Base-by-base conservation (phyloP, 1,284 basidiomycete genomes). In the Cutaneotrichosporon cavernicola region DNA sequence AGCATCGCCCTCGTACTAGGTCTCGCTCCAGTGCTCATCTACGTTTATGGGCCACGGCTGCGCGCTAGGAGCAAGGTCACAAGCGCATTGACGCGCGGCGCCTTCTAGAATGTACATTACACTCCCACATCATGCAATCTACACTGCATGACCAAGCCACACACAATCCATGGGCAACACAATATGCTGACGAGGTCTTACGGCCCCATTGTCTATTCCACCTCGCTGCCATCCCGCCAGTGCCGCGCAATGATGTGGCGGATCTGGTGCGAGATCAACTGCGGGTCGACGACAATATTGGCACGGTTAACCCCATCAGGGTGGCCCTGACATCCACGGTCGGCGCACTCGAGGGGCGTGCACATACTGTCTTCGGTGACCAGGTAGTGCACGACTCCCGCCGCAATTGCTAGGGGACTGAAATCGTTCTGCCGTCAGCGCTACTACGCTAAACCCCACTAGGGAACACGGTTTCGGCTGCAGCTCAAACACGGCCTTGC, bases 401-500 rank as follows among this genome's bases (percentile, higher is more conserved):
- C 69, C 30, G 70, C 69, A n/a, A 63, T 70, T 5, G 71, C 71
- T 16, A 72, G 64, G 10, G 71, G 71, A 31, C 58, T 61, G 60
- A 68, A 72, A 55, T 72, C 71, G 64, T 67, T 72, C 71, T 70
- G 34, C 6, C 6, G 26, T 38, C 8, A 31, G 52, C 26, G 21
- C 18, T 47, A 40, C 52, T 7, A 11, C 2, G 18, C 31, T 10
- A n/a, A 32, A 6, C 56, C 67, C 32, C 32, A 69, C 67, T 0
- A 70, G 43, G 1, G 60, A 64, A 34, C 69, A 70, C 40, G 2
- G 38, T 10, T 60, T 56, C 10, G 66, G 65, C 56, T 65, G 61
- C 34, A 70, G 58, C 46, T 70, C 69, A 47, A 70, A 68, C 21
- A 90, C 88, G 2, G 87, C 86, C 21, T 88, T 86, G 38, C 85